Evolutionary conservation across 768 basidiomycete species (phyloP), one percentile per base, ranked within the genome.

Genomic region (Auriscalpium microsporum): DNA sequence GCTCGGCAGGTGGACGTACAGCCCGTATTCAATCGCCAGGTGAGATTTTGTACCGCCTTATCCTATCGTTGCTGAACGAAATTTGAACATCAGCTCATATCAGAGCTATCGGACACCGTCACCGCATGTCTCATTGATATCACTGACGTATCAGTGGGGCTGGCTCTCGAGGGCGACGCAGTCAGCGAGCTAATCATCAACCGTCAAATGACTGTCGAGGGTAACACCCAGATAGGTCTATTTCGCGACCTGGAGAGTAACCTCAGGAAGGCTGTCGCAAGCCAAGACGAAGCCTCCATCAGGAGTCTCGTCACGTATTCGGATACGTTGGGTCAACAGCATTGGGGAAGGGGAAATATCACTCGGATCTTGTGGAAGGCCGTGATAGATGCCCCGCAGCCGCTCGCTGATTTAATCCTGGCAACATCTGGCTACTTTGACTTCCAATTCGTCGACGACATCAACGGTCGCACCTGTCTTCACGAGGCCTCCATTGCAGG

Each of bases 1-100:
- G 82, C 90, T 47, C 83, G 96, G 34, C 96, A 98, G 68, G 94
- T 99, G 2, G 96, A 99, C 62, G 90, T 98, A n/a, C 96, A 98
- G 64, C 96, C 94, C 1, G 93, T 94, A 45, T 97, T 97, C 72
- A 94, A 97, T 66, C 77, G 94, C 71, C 92, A 94, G 75, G 90
- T 88, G 54, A 53, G 79, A 67, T n/a, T 36, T 46, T n/a, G 28
- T 23, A 53, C 51, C 50, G 49, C 13, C 50, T 42, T 36, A 45
- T 45, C 36, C 21, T 11, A 17, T 46, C 19, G 6, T 23, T 19
- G 8, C 45, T 52, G 38, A 57, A 5, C 5, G 28, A 10, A 40
- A 40, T 1, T 14, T 7, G 11, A 16, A 8, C 36, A 36, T 59
- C 42, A 95, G 86, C 87, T 97, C 66, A 94, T 99, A 53, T 90